phyloP scores from a whole-genome alignment of 139 green algal genomes.

The Zygnema cylindricum region DNA sequence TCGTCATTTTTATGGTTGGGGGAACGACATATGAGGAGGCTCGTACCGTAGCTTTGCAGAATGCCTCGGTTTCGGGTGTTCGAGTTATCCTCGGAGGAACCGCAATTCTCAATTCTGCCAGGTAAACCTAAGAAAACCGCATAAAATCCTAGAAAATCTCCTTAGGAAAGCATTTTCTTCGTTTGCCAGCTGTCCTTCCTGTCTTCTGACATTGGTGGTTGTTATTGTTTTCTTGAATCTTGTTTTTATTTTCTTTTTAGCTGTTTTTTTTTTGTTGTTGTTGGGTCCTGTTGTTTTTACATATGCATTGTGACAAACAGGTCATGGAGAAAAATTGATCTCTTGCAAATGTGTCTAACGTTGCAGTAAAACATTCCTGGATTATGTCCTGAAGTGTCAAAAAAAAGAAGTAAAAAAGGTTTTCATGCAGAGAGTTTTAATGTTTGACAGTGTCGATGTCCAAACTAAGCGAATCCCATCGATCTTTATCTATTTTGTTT shows the following conservation, averaged over 20 bases:
- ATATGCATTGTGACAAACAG: too few species aligned
- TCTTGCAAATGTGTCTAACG: too few species aligned
- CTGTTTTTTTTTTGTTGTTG: not conserved
- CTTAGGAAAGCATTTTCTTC: not conserved
- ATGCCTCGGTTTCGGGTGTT: slow-evolving; percentile 61
- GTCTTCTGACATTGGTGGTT: not conserved
- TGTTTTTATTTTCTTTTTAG: not conserved
- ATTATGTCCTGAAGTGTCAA: too few species aligned
- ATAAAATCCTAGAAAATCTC: not conserved
- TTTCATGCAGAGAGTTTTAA: too few species aligned
- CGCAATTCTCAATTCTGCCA: slow-evolving; percentile 75
- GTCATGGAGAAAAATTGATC: too few species aligned
- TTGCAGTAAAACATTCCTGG: too few species aligned
- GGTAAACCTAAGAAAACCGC: slow-evolving; percentile 1
- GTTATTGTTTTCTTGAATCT: not conserved
- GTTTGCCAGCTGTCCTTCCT: not conserved
- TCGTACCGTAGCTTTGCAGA: slow-evolving; percentile 78
- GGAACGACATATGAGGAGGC: slow-evolving; percentile 97
- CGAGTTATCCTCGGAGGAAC: slow-evolving; percentile 87
- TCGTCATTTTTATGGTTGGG: slow-evolving; percentile 93
- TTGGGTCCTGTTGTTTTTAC: too few species aligned
- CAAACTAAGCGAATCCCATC: too few species aligned
- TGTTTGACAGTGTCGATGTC: too few species aligned
- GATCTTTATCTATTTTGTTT: too few species aligned
- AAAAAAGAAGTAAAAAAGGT: too few species aligned